Conservation (phyloP, 163 green algal genomes). For the Scenedesmus sp. region DNA sequence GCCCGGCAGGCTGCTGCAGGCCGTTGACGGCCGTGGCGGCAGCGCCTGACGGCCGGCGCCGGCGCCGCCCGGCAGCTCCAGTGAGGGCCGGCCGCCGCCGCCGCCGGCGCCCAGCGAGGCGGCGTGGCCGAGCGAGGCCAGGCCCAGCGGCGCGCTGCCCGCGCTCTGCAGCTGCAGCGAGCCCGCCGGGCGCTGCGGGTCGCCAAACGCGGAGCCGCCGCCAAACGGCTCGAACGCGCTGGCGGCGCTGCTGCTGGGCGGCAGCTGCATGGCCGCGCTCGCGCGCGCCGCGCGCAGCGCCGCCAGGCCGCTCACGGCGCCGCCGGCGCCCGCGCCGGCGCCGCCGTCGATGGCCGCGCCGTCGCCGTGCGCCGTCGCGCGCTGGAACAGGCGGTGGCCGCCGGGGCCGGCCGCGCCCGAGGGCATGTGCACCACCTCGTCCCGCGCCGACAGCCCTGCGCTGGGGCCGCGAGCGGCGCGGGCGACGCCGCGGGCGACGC, state of each 20-base stretch:
- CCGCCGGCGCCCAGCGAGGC: background rate
- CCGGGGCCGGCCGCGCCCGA: background rate
- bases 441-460: conserved; percentile 16
- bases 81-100: background rate
- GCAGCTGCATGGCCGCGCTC: too few species aligned
- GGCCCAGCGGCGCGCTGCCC: background rate
- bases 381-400: conserved; percentile 29
- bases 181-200: background rate
- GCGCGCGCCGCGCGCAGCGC: too few species aligned
- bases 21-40: conserved; percentile 15
- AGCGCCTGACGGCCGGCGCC: background rate
- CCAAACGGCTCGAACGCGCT: conserved; percentile 28
- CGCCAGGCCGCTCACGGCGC: too few species aligned
- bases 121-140: background rate
- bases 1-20: conserved; percentile 10
- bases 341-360: background rate
- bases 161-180: conserved; percentile 20
- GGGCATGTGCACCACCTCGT: conserved; percentile 43
- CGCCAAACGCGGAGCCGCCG: background rate
- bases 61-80: background rate
- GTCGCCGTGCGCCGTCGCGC: background rate
- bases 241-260: conserved; percentile 14
- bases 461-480: background rate
- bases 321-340: background rate
- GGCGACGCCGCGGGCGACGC: background rate